phyloP scores from a whole-genome alignment of 2,329 filamentous ascomycete species.

The Penicillium sp. region DNA sequence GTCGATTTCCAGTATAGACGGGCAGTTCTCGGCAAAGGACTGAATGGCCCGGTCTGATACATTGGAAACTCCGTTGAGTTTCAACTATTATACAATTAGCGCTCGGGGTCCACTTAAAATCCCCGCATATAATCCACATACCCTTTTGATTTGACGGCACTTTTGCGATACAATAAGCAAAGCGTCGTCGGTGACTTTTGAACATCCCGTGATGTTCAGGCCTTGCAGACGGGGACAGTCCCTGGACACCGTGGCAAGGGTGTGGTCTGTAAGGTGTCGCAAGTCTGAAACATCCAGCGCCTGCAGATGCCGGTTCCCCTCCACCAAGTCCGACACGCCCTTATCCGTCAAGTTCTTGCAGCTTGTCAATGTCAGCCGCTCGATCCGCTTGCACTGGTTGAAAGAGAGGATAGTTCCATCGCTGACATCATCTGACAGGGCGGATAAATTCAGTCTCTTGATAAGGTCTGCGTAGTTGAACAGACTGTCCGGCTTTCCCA shows the following conservation, averaged over 20 bases:
- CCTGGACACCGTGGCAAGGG: conserved; percentile 72
- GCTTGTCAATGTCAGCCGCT: conserved; percentile 87
- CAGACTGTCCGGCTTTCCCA: conserved; percentile 69
- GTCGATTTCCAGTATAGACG: conserved; percentile 93
- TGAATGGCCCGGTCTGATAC: conserved; percentile 77
- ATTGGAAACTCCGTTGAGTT: conserved; percentile 89
- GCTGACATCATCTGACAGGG: conserved; percentile 71
- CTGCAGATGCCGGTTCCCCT: conserved; percentile 75
- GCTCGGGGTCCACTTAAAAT: not conserved
- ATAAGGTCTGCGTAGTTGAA: conserved; percentile 90
- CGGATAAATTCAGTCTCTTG: conserved; percentile 85
- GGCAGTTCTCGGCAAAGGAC: conserved; percentile 83
- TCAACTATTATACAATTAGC: conserved; percentile 57
- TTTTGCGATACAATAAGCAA: conserved; percentile 74
- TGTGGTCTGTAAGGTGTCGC: conserved; percentile 74
- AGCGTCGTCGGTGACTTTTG: conserved; percentile 79
- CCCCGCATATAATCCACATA: conserved; percentile 44
- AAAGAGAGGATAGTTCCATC: conserved; percentile 86
- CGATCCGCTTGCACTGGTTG: conserved; percentile 80
- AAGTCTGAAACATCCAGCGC: conserved; percentile 87
- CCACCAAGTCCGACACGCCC: conserved; percentile 74
- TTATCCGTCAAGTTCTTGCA: conserved; percentile 81
- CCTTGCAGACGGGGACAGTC: conserved; percentile 86
- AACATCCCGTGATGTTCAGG: conserved; percentile 86
- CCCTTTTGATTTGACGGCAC: conserved; percentile 83